phyloP scores from a whole-genome alignment of 306 rosid genomes.

The Morella rubra region DNA sequence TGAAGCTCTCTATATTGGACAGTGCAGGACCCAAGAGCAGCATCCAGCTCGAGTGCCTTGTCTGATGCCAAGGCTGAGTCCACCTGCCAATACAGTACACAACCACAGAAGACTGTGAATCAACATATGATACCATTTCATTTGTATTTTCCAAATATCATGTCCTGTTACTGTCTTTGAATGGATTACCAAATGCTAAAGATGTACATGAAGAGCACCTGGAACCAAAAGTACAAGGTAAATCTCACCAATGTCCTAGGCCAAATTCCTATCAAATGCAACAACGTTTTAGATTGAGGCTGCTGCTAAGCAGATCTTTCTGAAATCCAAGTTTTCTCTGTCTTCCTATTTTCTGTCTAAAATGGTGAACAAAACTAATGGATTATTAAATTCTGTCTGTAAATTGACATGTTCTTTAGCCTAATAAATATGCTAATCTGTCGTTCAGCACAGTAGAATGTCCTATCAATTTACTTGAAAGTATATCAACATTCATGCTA shows the following conservation, averaged over 20 bases:
- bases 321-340: not conserved
- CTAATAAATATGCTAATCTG: not conserved
- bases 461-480: not conserved
- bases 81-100: conserved; percentile 46
- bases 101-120: conserved; percentile 13
- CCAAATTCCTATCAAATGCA: not conserved
- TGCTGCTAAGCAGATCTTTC: conserved; percentile 2
- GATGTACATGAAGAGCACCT: conserved; percentile 5
- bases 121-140: not conserved
- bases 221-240: not conserved
- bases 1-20: conserved; percentile 90
- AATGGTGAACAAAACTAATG: conserved; percentile 1
- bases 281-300: not conserved
- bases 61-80: conserved; percentile 85
- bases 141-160: conserved; percentile 10
- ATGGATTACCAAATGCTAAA: conserved; percentile 20
- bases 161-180: not conserved
- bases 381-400: not conserved
- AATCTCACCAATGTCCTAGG: conserved; percentile 2
- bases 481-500: not conserved
- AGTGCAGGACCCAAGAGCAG: conserved; percentile 86
- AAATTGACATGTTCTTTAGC: not conserved
- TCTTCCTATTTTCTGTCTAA: conserved; percentile 11
- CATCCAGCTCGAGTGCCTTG: conserved; percentile 90
- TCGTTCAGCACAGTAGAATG: not conserved